phyloP scores from a whole-genome alignment of 2,329 filamentous ascomycete genomes.

The Aspergillus aculeatinus region DNA sequence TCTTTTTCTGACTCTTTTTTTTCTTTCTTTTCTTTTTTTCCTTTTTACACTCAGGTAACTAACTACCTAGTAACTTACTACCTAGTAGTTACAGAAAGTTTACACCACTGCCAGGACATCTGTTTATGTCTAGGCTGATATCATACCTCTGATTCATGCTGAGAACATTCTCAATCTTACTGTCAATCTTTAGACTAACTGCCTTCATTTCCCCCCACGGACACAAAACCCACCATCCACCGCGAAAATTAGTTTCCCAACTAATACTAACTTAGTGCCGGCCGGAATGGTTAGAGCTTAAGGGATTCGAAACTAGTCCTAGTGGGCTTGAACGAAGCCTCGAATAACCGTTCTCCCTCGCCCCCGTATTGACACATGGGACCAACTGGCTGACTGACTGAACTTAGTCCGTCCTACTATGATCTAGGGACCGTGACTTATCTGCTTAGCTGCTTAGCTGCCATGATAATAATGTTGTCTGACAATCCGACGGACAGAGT shows the following conservation, averaged over 20 bases:
- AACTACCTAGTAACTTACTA: no score
- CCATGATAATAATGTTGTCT: not conserved
- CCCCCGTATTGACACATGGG: not conserved
- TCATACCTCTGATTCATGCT: not conserved
- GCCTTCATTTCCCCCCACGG: no score
- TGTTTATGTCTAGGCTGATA: not conserved
- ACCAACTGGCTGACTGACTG: not conserved
- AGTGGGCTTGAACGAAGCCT: not conserved
- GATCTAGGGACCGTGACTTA: no score
- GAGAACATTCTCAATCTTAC: not conserved
- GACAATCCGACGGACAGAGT: not conserved
- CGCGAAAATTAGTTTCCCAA: not conserved
- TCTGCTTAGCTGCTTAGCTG: no score
- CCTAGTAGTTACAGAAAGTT: no score
- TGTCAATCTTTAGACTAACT: not conserved
- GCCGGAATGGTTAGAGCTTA: not conserved
- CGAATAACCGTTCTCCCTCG: not conserved
- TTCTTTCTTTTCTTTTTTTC: no score
- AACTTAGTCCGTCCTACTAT: no score
- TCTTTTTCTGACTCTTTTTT: not conserved
- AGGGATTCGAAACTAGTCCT: not conserved
- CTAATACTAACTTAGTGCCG: not conserved
- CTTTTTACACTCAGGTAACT: no score
- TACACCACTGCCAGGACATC: not conserved
- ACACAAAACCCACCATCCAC: no score